Evolutionary conservation across 2,329 filamentous ascomycete genomes (phyloP), one percentile per base, ranked within the genome.

Genomic region (Phialophora expanda): DNA sequence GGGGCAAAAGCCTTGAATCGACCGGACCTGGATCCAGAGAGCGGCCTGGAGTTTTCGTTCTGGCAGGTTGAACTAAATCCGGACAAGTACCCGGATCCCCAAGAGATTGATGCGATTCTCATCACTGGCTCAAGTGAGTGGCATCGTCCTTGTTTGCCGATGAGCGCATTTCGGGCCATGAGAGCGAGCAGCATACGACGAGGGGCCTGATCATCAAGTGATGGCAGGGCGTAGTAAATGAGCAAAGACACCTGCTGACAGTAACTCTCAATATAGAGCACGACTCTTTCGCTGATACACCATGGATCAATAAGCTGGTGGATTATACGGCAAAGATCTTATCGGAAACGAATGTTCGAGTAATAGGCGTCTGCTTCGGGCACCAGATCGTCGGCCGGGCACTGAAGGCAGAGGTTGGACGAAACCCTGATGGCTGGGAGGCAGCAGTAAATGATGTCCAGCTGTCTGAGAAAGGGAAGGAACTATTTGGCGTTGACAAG

Each of bases 361-460:
- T 93, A n/a, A 83, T 96, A 17, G 92, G 92, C 11, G 84, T 95
- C 17, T 96, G 92, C 78, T 96, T 94, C 76, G 92, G 92, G 4
- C 92, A 96, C 76, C 92, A 96, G 80, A 93, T 96, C 73, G 80
- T 95, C 51, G 91, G 86, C 0, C 84, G 92, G 60, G 90, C 91
- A 0, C 75, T 93, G 71, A 90, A 87, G 3, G 84, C 80, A 22
- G 84, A 86, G 71, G 90, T 96, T 2, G 88, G 83, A 41, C 80
- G 87, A 61, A 91, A 86, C 75, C 83, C 87, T 26, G 77, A 80
- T 22, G 92, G 91, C 1, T 96, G 92, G 93, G 93, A 96, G 79
- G 80, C 91, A n/a, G 87, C 89, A 57, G 92, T 95, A 2, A 86
- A 86, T 26, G 84, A 88, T 30, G 82, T 94, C 48, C 77, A 87